These are phyloP conservation scores for Choanephora cucurbitarum DNA, from an alignment of 371 early-diverging fungal genomes.

Conservation along the genomic window DNA sequence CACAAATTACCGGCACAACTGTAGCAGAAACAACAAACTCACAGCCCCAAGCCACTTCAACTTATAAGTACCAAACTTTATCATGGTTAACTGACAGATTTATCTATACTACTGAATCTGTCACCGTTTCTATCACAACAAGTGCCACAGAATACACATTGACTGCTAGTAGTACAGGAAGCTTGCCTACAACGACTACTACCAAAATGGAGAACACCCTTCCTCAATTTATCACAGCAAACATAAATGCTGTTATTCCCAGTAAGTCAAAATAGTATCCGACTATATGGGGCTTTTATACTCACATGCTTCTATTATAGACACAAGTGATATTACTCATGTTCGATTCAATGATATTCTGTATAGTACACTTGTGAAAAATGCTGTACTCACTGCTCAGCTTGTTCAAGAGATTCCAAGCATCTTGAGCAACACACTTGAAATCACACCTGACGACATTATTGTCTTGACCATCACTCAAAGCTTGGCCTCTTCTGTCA, in stretches of 20 bases:
- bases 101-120: slow-evolving; percentile 10
- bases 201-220: slow-evolving; percentile 3
- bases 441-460: slow-evolving; percentile 35
- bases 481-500: neutral
- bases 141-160: neutral
- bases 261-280: neutral
- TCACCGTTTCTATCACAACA: neutral
- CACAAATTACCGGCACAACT: neutral
- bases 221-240: slow-evolving; percentile 49
- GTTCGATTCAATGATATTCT: slow-evolving; percentile 44
- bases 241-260: slow-evolving; percentile 41
- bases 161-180: neutral
- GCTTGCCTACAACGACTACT: neutral
- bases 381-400: slow-evolving; percentile 42
- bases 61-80: slow-evolving; percentile 27
- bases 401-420: slow-evolving; percentile 43
- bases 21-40: neutral
- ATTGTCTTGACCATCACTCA: slow-evolving; percentile 44
- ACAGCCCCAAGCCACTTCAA: slow-evolving; percentile 9
- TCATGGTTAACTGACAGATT: slow-evolving; percentile 20
- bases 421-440: slow-evolving; percentile 26
- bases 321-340: slow-evolving; percentile 27
- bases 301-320: slow-evolving; percentile 2
- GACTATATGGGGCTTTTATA: too few relatives aligned
- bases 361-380: slow-evolving; percentile 38